These are phyloP conservation scores for Nemania sp. DNA, from an alignment of 2,329 filamentous ascomycete species.

Conservation along the genomic window DNA sequence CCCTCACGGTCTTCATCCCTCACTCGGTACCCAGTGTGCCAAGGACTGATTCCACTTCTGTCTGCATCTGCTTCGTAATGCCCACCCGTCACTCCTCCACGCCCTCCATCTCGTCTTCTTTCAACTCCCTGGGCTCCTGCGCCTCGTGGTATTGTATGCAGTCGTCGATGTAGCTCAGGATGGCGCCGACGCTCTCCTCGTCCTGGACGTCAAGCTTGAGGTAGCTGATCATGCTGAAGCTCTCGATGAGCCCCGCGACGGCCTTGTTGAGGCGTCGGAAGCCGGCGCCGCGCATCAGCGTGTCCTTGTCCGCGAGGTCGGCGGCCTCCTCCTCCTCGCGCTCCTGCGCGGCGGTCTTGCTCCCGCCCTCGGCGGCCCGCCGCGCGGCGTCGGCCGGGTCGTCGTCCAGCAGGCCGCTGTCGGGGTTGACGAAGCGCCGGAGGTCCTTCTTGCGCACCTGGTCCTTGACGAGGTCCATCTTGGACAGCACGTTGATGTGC, in stretches of 20 bases:
- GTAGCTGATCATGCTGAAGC: slow-evolving; percentile 98
- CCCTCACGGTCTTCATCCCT: neutral
- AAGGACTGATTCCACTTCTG: too few species aligned
- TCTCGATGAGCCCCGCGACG: slow-evolving; percentile 89
- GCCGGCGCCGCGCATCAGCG: slow-evolving; percentile 77
- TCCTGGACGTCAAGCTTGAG: slow-evolving; percentile 86
- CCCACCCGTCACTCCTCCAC: slow-evolving; percentile 20
- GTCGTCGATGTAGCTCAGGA: slow-evolving; percentile 60
- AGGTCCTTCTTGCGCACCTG: slow-evolving; percentile 86
- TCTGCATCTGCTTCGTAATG: too few species aligned
- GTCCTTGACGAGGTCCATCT: slow-evolving; percentile 96
- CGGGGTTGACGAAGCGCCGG: slow-evolving; percentile 87
- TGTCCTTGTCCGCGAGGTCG: slow-evolving; percentile 68
- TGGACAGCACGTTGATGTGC: slow-evolving; percentile 93
- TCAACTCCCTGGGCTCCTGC: slow-evolving; percentile 43
- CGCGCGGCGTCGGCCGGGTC: slow-evolving; percentile 63
- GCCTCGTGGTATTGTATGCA: slow-evolving; percentile 49
- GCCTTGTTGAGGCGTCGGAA: slow-evolving; percentile 85
- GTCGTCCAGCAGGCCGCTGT: slow-evolving; percentile 80
- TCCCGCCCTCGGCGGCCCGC: slow-evolving; percentile 43
- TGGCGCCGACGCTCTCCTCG: slow-evolving; percentile 83
- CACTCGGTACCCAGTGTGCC: too few species aligned
- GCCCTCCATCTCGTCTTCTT: slow-evolving; percentile 41
- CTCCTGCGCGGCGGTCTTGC: slow-evolving; percentile 20
- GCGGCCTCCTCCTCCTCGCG: slow-evolving; percentile 54